Percentiles rank a stretch among this genome's conserved stretches.
Conservation (phyloP, 164 flowering plant species). For the Annona squamosa region DNA sequence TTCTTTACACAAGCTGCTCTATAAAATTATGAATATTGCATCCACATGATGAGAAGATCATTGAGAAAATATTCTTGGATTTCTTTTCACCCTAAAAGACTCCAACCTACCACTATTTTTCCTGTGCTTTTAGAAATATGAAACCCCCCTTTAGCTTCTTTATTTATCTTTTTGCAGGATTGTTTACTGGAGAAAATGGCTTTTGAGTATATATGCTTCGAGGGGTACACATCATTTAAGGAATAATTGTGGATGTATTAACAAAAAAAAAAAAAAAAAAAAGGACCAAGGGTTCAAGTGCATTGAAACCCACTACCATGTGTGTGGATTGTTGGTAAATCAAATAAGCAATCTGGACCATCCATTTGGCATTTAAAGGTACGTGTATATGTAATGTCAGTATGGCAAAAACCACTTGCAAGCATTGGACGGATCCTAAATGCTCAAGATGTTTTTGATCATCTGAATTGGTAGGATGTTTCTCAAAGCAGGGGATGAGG, state of each 20-base stretch:
- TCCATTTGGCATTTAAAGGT: not conserved
- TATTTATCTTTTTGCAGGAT: not conserved
- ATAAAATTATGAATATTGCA: conserved; percentile 7
- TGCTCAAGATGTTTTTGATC: not conserved
- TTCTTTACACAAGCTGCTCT: not conserved
- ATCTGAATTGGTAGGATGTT: not conserved
- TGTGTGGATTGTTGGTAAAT: not conserved
- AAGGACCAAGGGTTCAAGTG: too few relatives aligned
- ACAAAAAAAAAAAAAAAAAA: too few relatives aligned
- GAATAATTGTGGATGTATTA: not conserved
- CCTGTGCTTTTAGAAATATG: not conserved
- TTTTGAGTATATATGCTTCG: too few relatives aligned
- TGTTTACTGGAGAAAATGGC: not conserved
- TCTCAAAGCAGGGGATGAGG: not conserved
- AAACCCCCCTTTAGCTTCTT: not conserved
- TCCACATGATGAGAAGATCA: conserved; percentile 5
- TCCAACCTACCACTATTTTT: not conserved
- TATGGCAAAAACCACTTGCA: not conserved
- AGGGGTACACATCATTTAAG: not conserved
- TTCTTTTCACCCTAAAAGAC: not conserved
- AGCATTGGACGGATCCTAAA: not conserved
- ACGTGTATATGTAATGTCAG: not conserved
- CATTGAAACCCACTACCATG: too few relatives aligned
- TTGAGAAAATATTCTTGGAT: conserved; percentile 4
- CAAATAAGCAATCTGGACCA: not conserved